A percentile compares a stretch with the other conserved stretches of the same genome.
phyloP scores from a whole-genome alignment of 768 basidiomycete genomes.

The Macrolepiota dolichaula region DNA sequence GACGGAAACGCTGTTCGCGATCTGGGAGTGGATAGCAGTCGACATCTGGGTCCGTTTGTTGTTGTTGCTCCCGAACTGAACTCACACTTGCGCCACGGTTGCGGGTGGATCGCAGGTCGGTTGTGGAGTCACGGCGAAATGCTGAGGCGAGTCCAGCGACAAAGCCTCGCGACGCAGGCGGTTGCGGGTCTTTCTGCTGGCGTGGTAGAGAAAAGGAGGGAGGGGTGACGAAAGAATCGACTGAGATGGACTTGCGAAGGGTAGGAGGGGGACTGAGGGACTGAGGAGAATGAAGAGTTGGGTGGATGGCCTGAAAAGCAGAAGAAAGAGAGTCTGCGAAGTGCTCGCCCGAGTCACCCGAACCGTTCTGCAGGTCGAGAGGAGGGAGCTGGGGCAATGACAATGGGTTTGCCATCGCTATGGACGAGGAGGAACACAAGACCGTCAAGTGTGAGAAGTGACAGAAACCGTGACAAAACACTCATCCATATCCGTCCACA shows the following conservation, averaged over 20 bases:
- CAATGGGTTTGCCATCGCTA: slow-evolving; percentile 17
- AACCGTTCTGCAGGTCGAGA: slow-evolving; percentile 20
- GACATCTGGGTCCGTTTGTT: slow-evolving; percentile 44
- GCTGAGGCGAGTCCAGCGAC: slow-evolving; percentile 8
- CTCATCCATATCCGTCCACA: slow-evolving; percentile 11
- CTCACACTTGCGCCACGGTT: slow-evolving; percentile 56
- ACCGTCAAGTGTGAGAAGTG: slow-evolving; percentile 2
- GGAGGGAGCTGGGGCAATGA: slow-evolving; percentile 22
- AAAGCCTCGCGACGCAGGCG: background rate
- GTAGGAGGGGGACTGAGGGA: slow-evolving; percentile 26
- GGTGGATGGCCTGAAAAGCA: slow-evolving; percentile 34
- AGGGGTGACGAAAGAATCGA: slow-evolving; percentile 64
- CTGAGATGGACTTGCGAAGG: slow-evolving; percentile 75
- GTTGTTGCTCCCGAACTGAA: slow-evolving; percentile 39
- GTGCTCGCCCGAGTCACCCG: slow-evolving; percentile 26
- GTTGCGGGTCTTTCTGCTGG: background rate
- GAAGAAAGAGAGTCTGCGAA: slow-evolving; percentile 42
- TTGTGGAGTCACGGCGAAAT: slow-evolving; percentile 15
- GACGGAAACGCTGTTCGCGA: slow-evolving; percentile 40
- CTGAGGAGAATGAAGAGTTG: slow-evolving; percentile 21
- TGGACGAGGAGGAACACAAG: background rate
- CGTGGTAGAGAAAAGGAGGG: background rate
- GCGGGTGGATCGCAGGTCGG: slow-evolving; percentile 34
- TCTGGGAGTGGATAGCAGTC: slow-evolving; percentile 45
- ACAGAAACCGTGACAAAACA: slow-evolving; percentile 10